phyloP scores from a whole-genome alignment of 495 filamentous ascomycete species.

The Talaromyces adpressus region DNA sequence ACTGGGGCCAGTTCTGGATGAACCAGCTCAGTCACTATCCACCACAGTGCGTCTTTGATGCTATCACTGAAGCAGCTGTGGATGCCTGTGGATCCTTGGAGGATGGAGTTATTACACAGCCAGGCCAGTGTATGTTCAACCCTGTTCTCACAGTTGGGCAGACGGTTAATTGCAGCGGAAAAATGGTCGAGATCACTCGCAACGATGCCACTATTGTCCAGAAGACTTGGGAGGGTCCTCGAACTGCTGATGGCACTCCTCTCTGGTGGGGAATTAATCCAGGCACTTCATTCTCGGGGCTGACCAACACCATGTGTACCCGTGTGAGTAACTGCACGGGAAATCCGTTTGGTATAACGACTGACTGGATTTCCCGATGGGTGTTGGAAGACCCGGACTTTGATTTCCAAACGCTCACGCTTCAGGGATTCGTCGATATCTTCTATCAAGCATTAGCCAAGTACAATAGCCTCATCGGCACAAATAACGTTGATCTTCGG shows the following conservation, averaged over 20 bases:
- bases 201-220: slow-evolving; percentile 7
- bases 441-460: no score
- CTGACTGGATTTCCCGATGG: no score
- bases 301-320: background rate
- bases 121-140: slow-evolving; percentile 43
- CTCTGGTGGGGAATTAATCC: slow-evolving; percentile 12
- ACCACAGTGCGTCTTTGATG: no score
- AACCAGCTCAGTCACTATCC: no score
- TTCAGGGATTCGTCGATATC: no score
- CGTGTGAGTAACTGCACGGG: background rate
- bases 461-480: no score
- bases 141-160: slow-evolving; percentile 42
- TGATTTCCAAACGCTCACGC: no score
- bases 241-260: background rate
- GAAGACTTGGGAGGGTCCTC: slow-evolving; percentile 12
- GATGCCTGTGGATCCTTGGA: slow-evolving; percentile 42
- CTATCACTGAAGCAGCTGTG: slow-evolving; percentile 27
- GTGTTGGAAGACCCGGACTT: no score
- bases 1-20: no score
- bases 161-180: slow-evolving; percentile 29
- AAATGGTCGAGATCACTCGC: slow-evolving; percentile 7
- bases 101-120: slow-evolving; percentile 52
- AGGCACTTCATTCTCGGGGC: background rate
- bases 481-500: background rate
- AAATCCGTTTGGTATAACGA: no score